phyloP scores from a whole-genome alignment of 306 rosid species.

The Vachellia collinsii region DNA sequence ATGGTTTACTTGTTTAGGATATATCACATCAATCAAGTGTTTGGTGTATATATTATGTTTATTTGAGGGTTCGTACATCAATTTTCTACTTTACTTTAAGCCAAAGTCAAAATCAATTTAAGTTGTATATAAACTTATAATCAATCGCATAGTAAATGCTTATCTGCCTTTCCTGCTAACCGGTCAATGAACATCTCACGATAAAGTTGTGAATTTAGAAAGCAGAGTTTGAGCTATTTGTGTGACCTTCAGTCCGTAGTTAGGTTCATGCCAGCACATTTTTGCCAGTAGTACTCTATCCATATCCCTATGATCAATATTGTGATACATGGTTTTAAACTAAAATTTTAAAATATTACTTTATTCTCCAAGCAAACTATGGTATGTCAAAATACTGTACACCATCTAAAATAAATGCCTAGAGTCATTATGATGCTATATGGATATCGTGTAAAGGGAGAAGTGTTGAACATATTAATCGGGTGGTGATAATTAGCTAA shows the following conservation, averaged over 20 bases:
- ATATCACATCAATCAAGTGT: too few relatives aligned
- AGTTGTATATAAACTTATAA: background rate
- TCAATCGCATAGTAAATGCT: background rate
- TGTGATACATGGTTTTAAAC: background rate
- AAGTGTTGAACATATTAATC: background rate
- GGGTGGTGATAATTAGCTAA: background rate
- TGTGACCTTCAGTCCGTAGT: background rate
- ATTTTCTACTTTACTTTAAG: background rate
- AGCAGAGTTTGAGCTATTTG: background rate
- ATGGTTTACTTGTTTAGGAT: too few relatives aligned
- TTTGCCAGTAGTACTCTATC: background rate
- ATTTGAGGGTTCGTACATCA: too few relatives aligned
- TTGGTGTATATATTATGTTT: too few relatives aligned
- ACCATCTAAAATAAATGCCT: background rate
- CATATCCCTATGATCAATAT: background rate
- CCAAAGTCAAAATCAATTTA: background rate
- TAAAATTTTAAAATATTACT: background rate
- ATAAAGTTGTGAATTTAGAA: background rate
- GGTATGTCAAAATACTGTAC: background rate
- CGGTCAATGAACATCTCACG: background rate
- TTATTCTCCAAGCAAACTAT: background rate
- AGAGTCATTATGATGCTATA: background rate
- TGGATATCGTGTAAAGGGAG: background rate
- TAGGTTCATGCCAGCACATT: background rate
- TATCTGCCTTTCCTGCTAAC: slow-evolving; percentile 1